Percentiles rank a stretch among this genome's conserved stretches.
These are phyloP conservation scores for Linnemannia hyalina DNA, from an alignment of 192 early-diverging fungal species.

Conservation along the genomic window DNA sequence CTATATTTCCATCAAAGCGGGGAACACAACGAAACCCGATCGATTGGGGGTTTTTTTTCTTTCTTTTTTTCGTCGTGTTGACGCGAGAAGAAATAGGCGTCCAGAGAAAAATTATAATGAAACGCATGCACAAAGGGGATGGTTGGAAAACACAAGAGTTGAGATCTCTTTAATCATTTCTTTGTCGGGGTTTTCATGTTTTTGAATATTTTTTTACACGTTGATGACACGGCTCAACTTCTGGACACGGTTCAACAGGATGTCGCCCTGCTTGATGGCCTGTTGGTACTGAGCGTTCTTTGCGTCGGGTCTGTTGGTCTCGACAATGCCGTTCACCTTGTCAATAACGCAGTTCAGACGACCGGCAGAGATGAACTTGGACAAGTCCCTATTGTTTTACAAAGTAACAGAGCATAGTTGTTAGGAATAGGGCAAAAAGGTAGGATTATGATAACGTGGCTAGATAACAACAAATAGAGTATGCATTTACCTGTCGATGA, in stretches of 20 bases:
- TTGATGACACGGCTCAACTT: conserved; percentile 95
- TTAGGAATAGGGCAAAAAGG: background rate
- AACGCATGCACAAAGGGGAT: background rate
- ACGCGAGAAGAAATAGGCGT: background rate
- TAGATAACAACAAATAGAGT: background rate
- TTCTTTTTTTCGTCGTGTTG: no score
- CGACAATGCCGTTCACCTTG: conserved; percentile 97
- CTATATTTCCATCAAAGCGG: no score
- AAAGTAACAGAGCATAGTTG: background rate
- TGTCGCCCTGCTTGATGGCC: conserved; percentile 96
- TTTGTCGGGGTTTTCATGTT: background rate
- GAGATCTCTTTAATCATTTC: background rate
- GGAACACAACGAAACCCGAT: no score
- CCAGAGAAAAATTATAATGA: background rate
- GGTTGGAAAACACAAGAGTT: background rate
- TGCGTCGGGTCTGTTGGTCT: conserved; percentile 97
- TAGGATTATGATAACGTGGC: conserved; percentile 15
- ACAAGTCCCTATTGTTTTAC: conserved; percentile 78
- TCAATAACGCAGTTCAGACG: conserved; percentile 99
- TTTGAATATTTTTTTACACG: conserved; percentile 64
- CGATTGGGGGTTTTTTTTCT: no score
- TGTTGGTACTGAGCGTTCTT: conserved; percentile 99
- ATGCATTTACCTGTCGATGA: conserved; percentile 85
- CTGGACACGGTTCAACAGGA: conserved; percentile 95
- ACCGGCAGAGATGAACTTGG: conserved; percentile 94